phyloP scores from a whole-genome alignment of 768 basidiomycete species.

The Calvatia gigantea region DNA sequence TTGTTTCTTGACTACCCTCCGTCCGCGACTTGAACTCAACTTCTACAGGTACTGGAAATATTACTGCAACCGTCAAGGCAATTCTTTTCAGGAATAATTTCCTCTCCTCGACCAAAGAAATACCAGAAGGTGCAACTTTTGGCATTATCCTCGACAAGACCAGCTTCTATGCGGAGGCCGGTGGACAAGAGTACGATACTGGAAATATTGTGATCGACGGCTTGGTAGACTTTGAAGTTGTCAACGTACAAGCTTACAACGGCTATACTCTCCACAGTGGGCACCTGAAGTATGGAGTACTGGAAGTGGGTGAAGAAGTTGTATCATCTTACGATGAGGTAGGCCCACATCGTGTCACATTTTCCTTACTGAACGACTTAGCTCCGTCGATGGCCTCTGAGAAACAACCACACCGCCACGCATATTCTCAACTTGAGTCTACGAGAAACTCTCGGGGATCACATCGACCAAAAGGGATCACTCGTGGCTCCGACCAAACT shows the following conservation, averaged over 20 bases:
- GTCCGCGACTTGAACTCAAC: neutral
- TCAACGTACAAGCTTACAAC: conserved; percentile 89
- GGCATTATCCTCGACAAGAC: conserved; percentile 90
- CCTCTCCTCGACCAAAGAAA: conserved; percentile 55
- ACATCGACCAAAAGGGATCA: conserved; percentile 97
- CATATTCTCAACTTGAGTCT: conserved; percentile 96
- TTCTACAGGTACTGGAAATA: conserved; percentile 67
- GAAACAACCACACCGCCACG: conserved; percentile 98
- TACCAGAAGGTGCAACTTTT: conserved; percentile 67
- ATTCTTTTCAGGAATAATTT: conserved; percentile 85
- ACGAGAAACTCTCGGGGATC: conserved; percentile 93
- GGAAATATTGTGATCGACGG: conserved; percentile 94
- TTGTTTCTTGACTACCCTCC: conserved; percentile 9
- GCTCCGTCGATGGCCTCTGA: conserved; percentile 91
- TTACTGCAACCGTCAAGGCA: conserved; percentile 70
- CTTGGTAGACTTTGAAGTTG: conserved; percentile 87
- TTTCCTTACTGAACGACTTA: conserved; percentile 23
- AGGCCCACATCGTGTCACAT: conserved; percentile 9
- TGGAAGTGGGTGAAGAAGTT: conserved; percentile 77
- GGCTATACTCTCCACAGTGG: conserved; percentile 97
- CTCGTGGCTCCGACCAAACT: conserved; percentile 94
- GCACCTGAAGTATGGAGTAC: conserved; percentile 80
- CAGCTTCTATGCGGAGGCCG: conserved; percentile 96
- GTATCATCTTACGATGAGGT: conserved; percentile 94
- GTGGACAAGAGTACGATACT: conserved; percentile 96